These are phyloP conservation scores for Isoetes engelmannii DNA, from an alignment of 83 land plant species.

Conservation along the genomic window DNA sequence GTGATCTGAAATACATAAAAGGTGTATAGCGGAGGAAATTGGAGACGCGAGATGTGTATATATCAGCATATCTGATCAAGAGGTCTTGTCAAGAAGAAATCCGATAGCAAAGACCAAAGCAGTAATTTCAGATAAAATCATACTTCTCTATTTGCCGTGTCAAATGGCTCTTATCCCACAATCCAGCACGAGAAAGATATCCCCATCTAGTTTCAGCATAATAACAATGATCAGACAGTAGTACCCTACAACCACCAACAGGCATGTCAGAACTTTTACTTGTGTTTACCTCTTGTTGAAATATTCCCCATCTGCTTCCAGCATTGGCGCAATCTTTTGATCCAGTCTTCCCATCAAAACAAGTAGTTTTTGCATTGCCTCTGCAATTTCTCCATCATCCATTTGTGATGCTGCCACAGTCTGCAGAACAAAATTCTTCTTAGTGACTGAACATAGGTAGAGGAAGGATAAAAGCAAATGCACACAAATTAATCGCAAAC, in stretches of 20 bases:
- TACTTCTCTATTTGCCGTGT: conserved; percentile 98
- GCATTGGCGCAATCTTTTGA: conserved; percentile 79
- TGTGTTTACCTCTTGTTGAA: conserved; percentile 65
- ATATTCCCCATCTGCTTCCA: conserved; percentile 86
- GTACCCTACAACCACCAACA: background rate
- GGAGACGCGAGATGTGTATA: conserved; percentile 91
- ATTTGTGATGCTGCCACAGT: conserved; percentile 62
- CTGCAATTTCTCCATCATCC: conserved; percentile 71
- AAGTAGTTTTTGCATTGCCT: conserved; percentile 77
- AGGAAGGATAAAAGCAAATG: background rate
- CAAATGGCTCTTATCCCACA: conserved; percentile 97
- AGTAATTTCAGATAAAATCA: conserved; percentile 8
- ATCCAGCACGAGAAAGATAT: conserved; percentile 86
- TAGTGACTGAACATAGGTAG: too few relatives aligned
- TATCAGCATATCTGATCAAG: conserved; percentile 86
- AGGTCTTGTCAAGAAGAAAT: background rate
- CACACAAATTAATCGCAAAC: conserved; percentile 19
- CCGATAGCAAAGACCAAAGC: conserved; percentile 1
- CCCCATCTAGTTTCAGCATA: conserved; percentile 64
- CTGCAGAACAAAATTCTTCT: conserved; percentile 37
- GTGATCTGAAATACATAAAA: conserved; percentile 93
- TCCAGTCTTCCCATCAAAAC: conserved; percentile 77
- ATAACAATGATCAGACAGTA: too few relatives aligned
- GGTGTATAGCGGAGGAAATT: conserved; percentile 88
- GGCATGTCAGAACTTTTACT: background rate